Evolutionary conservation across 345 rosid species (phyloP).

Genomic region (Populus davidiana): DNA sequence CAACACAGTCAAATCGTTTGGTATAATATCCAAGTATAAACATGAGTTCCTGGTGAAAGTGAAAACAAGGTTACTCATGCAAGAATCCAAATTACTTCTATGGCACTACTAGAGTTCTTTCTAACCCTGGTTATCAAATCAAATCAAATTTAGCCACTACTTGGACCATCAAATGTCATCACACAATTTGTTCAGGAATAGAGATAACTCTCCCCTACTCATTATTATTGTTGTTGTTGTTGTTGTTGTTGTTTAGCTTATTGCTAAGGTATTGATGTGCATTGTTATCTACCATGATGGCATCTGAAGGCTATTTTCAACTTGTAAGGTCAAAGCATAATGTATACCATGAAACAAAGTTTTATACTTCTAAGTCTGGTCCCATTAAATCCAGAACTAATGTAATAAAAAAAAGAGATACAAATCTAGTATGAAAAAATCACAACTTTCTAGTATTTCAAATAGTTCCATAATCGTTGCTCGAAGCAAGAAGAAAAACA

Average conservation of each 20-base stretch:
- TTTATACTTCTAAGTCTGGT: background rate
- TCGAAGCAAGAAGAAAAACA: background rate
- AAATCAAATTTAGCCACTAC: background rate
- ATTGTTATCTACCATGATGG: background rate
- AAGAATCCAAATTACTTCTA: background rate
- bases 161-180: too few species aligned
- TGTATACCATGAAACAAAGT: background rate
- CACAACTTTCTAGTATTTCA: background rate
- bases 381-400: background rate
- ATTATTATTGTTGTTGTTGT: too few species aligned
- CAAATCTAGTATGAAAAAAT: background rate
- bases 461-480: too few species aligned
- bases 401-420: too few species aligned
- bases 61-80: too few species aligned
- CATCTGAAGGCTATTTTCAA: too few species aligned
- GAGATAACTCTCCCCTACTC: too few species aligned
- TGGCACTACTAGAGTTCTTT: background rate
- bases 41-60: too few species aligned
- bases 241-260: too few species aligned
- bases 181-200: too few species aligned
- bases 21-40: background rate
- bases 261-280: background rate
- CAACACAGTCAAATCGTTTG: background rate
- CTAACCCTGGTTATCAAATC: background rate
- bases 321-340: background rate